Conservation (phyloP, 176 grass and related monocot species). For the Rhipidocladum racemiflorum region DNA sequence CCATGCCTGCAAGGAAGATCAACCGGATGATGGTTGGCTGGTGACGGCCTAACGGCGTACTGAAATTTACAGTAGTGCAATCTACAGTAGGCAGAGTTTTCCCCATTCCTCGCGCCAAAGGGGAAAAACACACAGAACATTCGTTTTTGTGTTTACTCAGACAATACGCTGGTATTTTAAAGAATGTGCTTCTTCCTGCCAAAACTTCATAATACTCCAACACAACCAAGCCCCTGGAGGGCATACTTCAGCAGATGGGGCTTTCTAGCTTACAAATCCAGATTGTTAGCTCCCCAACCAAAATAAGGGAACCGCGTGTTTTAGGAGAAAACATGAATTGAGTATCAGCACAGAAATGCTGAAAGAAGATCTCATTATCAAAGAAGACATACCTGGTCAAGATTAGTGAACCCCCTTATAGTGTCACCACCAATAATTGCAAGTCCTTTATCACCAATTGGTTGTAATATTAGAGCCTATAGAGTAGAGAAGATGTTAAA, state of each 20-base stretch:
- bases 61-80: background rate
- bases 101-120: background rate
- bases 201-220: background rate
- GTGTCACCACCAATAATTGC: constrained; percentile 75
- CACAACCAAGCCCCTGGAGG: background rate
- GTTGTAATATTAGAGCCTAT: constrained; percentile 80
- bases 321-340: background rate
- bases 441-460: constrained; percentile 76
- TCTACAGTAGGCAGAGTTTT: background rate
- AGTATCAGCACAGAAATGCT: background rate
- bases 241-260: too few species aligned
- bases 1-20: constrained; percentile 66
- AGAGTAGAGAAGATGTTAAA: background rate
- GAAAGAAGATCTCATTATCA: background rate
- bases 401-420: constrained; percentile 78
- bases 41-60: background rate
- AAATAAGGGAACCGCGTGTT: background rate
- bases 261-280: background rate
- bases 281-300: background rate
- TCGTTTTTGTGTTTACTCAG: background rate
- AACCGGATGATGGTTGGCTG: background rate
- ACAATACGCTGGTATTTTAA: background rate
- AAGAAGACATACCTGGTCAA: constrained; percentile 59
- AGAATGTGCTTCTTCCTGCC: background rate
- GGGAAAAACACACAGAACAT: background rate